These are phyloP conservation scores for Cutaneotrichosporon daszewskae DNA, from an alignment of 1,284 basidiomycete genomes.

Conservation along the genomic window DNA sequence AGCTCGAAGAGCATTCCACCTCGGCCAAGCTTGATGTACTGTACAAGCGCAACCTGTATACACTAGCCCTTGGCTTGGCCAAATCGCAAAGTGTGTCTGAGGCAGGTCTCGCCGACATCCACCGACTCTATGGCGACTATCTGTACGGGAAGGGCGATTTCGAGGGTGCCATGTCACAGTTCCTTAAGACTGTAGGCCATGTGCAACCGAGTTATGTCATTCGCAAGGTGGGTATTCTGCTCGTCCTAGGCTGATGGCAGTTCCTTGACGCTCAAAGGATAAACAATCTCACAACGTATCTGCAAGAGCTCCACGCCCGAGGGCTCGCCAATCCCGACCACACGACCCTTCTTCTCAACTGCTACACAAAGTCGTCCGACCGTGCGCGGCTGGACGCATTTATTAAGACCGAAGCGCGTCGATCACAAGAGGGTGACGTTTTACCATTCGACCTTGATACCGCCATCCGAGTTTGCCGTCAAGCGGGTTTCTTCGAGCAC, in stretches of 20 bases:
- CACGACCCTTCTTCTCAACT: conserved; percentile 89
- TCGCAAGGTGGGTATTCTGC: conserved; percentile 62
- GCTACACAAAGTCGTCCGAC: conserved; percentile 95
- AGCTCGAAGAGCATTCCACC: conserved; percentile 72
- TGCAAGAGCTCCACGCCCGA: conserved; percentile 87
- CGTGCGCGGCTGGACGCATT: conserved; percentile 81
- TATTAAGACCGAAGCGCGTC: conserved; percentile 71
- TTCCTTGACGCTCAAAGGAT: conserved; percentile 96
- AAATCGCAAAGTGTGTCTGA: conserved; percentile 67
- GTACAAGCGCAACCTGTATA: conserved; percentile 68
- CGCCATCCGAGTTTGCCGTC: conserved; percentile 90
- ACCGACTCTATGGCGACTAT: conserved; percentile 84
- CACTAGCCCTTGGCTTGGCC: conserved; percentile 64
- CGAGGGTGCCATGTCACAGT: conserved; percentile 89
- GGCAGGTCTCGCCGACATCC: conserved; percentile 73
- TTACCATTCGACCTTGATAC: conserved; percentile 95
- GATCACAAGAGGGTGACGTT: conserved; percentile 55
- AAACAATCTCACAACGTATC: conserved; percentile 86
- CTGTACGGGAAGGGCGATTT: conserved; percentile 87
- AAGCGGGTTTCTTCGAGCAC: conserved; percentile 93
- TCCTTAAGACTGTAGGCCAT: conserved; percentile 79
- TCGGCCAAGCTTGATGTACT: conserved; percentile 72
- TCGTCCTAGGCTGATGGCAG: conserved; percentile 48
- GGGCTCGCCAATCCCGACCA: conserved; percentile 93
- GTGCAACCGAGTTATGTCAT: conserved; percentile 94